Conservation (phyloP, 1,139 yeast genomes). For the Suhomyces maxii region DNA sequence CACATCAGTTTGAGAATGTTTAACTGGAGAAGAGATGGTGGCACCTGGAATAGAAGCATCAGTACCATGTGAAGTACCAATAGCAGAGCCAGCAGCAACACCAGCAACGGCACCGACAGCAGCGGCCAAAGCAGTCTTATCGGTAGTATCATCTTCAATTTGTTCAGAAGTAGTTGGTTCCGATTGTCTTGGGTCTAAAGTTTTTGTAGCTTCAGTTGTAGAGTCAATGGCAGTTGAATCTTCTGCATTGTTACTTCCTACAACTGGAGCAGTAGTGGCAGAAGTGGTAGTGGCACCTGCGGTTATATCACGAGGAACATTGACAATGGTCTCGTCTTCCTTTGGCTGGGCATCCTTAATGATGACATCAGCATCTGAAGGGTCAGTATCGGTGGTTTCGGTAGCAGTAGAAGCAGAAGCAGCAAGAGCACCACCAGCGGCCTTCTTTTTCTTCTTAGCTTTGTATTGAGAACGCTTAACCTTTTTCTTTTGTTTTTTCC, state of each 20-base stretch:
- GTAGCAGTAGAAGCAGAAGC: constrained; percentile 14
- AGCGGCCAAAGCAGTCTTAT: constrained; percentile 4
- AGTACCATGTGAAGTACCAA: not conserved
- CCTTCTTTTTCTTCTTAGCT: constrained; percentile 39
- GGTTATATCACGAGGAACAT: constrained; percentile 9
- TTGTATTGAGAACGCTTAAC: constrained; percentile 49
- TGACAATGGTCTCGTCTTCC: constrained; percentile 6
- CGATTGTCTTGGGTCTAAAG: constrained; percentile 28
- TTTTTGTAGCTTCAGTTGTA: constrained; percentile 18
- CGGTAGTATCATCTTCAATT: not conserved
- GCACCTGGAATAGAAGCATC: constrained; percentile 5
- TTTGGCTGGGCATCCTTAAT: constrained; percentile 11
- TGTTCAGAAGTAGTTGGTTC: not conserved
- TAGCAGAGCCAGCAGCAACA: constrained; percentile 2
- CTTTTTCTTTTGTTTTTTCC: constrained; percentile 48
- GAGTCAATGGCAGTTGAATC: constrained; percentile 14
- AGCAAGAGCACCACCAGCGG: constrained; percentile 13
- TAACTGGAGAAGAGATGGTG: constrained; percentile 2
- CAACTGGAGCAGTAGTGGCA: constrained; percentile 9
- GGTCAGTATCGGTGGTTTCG: constrained; percentile 11
- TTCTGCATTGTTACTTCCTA: constrained; percentile 10
- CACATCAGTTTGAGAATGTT: not conserved
- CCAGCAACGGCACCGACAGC: constrained; percentile 8
- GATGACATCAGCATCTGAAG: constrained; percentile 5
- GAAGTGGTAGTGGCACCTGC: constrained; percentile 8